Evolutionary conservation across 2,329 filamentous ascomycete species (phyloP).

Genomic region (Nothomitra cinnamomea): DNA sequence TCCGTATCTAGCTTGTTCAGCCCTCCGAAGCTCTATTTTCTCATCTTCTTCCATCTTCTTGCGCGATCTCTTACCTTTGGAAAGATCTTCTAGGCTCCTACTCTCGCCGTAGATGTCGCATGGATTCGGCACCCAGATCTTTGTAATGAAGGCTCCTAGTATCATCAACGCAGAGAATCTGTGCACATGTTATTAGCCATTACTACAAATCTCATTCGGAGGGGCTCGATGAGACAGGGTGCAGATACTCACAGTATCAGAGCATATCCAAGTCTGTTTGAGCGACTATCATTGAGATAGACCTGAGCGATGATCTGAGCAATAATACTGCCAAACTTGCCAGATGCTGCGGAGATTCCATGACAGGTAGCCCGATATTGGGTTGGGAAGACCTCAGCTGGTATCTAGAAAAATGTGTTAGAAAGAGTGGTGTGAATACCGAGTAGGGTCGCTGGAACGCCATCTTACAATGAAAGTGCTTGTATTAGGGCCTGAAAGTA

Average conservation of each 20-base stretch:
- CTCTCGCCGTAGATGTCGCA: neutral
- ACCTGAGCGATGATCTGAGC: conserved; percentile 24
- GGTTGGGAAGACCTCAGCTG: conserved; percentile 38
- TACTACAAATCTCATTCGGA: too few species aligned
- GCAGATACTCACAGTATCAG: too few species aligned
- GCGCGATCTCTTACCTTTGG: neutral
- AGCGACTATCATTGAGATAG: too few species aligned
- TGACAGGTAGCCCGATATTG: conserved; percentile 36
- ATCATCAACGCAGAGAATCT: neutral
- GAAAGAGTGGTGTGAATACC: neutral
- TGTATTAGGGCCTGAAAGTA: conserved; percentile 10
- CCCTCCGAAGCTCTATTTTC: too few species aligned
- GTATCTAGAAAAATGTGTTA: conserved; percentile 15
- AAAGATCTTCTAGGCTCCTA: neutral
- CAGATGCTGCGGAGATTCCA: conserved; percentile 33
- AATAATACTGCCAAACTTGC: conserved; percentile 33
- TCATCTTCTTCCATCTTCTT: neutral
- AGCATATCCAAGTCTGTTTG: too few species aligned
- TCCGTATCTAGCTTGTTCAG: too few species aligned
- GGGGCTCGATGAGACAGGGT: too few species aligned
- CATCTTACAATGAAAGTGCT: conserved; percentile 23
- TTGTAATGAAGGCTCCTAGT: neutral
- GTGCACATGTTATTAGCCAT: too few species aligned
- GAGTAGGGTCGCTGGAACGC: neutral
- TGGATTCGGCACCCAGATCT: conserved; percentile 2